phyloP scores from a whole-genome alignment of 108 stramenopile species.

The Bacterosira constricta region DNA sequence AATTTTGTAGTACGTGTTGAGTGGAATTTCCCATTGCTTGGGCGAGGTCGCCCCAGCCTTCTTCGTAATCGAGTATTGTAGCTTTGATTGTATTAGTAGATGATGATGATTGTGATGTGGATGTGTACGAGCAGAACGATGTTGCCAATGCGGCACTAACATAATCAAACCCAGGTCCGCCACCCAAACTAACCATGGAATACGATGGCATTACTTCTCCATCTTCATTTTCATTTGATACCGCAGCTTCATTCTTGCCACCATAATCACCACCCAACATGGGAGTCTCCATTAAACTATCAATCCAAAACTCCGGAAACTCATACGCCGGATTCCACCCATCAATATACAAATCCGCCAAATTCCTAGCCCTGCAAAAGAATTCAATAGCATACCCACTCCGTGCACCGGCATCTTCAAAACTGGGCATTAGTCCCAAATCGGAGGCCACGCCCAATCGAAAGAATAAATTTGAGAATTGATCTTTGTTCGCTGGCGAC shows the following conservation, averaged over 20 bases:
- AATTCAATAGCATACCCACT: constrained; percentile 62
- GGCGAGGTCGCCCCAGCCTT: constrained; percentile 63
- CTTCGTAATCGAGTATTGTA: constrained; percentile 65
- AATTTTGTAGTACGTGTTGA: constrained; percentile 7
- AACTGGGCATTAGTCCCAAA: constrained; percentile 55
- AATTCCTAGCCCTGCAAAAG: constrained; percentile 48
- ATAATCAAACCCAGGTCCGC: constrained; percentile 75
- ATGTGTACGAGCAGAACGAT: constrained; percentile 25
- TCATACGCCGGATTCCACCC: constrained; percentile 3
- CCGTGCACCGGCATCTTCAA: constrained; percentile 54
- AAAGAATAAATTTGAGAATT: constrained; percentile 28
- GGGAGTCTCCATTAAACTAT: constrained; percentile 12
- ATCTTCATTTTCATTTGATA: too few species aligned
- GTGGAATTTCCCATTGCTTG: constrained; percentile 48
- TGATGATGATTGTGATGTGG: too few species aligned
- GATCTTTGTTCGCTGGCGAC: constrained; percentile 19
- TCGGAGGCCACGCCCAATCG: constrained; percentile 55
- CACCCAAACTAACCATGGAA: constrained; percentile 51
- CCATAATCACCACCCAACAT: constrained; percentile 2
- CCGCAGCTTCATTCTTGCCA: neutral
- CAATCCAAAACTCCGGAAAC: constrained; percentile 25
- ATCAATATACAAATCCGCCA: constrained; percentile 54
- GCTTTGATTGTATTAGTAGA: constrained; percentile 25
- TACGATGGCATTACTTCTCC: neutral
- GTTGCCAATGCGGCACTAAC: constrained; percentile 47